Conservation (phyloP, 139 green algal genomes). For the Tetradesmus obliquus region DNA sequence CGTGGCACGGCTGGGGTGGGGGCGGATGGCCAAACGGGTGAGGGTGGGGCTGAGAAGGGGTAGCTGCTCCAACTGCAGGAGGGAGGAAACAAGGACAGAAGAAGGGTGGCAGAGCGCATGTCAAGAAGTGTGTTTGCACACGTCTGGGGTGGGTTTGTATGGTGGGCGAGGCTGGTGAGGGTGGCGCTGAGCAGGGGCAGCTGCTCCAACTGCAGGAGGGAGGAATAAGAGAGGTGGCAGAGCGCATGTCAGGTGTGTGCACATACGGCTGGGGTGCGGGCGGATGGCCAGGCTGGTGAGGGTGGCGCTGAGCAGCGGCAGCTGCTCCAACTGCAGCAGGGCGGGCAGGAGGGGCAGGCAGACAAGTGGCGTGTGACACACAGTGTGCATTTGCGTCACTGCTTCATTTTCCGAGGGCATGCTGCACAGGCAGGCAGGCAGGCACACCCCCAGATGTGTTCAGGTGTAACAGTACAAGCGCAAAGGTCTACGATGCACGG, state of each 20-base stretch:
- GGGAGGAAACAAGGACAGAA: not conserved
- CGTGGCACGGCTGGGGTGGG: not conserved
- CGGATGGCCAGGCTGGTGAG: no score
- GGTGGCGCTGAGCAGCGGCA: no score
- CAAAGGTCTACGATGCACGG: no score
- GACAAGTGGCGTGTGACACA: no score
- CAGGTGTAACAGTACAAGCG: no score
- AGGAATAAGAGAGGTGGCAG: not conserved
- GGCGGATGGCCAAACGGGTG: not conserved
- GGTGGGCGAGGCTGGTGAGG: not conserved
- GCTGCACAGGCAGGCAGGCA: no score
- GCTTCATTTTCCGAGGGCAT: no score
- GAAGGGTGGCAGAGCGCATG: not conserved
- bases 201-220: not conserved
- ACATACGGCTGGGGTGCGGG: no score
- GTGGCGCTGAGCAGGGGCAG: not conserved
- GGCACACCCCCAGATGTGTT: no score
- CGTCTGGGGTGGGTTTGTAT: not conserved
- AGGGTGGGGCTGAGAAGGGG: not conserved
- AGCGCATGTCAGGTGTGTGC: not conserved
- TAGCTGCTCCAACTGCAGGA: not conserved
- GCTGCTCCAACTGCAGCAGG: not conserved
- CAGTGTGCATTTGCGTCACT: no score
- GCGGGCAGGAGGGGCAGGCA: no score
- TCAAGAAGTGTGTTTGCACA: not conserved